Base-by-base conservation (phyloP, 2,329 filamentous ascomycete species). In the Xylariaceae sp. region DNA sequence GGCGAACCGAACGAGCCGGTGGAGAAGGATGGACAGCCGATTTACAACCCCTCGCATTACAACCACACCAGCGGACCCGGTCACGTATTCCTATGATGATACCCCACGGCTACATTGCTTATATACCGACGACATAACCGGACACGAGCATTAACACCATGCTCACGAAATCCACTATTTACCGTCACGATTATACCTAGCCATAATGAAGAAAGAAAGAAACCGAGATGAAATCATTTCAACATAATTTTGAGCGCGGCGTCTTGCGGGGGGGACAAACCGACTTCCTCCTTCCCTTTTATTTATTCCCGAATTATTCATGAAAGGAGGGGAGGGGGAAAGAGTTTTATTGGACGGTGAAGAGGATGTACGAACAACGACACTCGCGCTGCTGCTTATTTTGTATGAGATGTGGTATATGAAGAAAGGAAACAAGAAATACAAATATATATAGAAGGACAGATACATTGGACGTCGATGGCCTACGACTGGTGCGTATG, bases 1-100 rank as follows among this genome's bases (percentile, higher is more conserved):
- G 75, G 77, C 52, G 73, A 76, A 56, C 77, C 82, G 71, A 81
- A 84, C 66, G 81, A 82, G 2, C 72, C 85, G 70, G 58, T 65
- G 37, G 66, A 64, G 23, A 42, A 9, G 37, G 62, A 67, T 35
- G 52, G 53, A 47, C 37, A 42, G 42, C 13, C 13, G 56, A 55
- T 60, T 30, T 65, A 66, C 54, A 56, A 57, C 34, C 56, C 59
- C 17, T 59, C 66, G 15, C 65, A 62, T 53, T 67, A 67, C 39
- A 63, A 49, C 53, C 64, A 64, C n/a, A 51, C 56, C 7, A 65
- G 63, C 50, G 58, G 64, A 10, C 59, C 67, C 50, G 65, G 66
- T 11, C 67, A 70, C 54, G 65, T 64, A 55, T 70, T 67, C 56
- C 68, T 70, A 56, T 70, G 51, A 68, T 30, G 23, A 9, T 35